Evolutionary conservation across 495 filamentous ascomycete species (phyloP).

Genomic region (Umbilicaria muhlenbergii): DNA sequence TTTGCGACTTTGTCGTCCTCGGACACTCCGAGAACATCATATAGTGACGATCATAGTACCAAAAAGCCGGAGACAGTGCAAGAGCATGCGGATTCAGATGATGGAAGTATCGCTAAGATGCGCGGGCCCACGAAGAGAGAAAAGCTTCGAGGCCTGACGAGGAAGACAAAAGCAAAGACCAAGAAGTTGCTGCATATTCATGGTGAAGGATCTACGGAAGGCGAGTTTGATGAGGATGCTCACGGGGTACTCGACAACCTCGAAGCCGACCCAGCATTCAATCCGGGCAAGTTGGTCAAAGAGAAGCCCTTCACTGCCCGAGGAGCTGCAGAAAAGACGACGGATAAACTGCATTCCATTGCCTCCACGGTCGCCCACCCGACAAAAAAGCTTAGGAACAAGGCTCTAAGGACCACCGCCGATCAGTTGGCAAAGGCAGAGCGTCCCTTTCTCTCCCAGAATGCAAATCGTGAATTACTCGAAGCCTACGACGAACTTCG

Average conservation of each 20-base stretch:
- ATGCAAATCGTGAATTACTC: constrained; percentile 23
- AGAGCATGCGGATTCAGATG: background rate
- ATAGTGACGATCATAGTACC: too few species aligned
- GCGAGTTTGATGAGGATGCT: background rate
- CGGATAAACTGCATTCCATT: constrained; percentile 8
- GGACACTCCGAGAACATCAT: too few species aligned
- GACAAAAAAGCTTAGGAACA: constrained; percentile 16
- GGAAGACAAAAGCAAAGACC: constrained; percentile 5
- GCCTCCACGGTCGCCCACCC: constrained; percentile 17
- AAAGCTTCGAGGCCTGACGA: constrained; percentile 3
- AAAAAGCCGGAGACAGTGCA: background rate
- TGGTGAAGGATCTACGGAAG: background rate
- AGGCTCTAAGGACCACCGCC: constrained; percentile 17
- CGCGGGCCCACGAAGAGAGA: background rate
- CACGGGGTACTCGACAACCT: background rate
- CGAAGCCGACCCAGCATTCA: constrained; percentile 16
- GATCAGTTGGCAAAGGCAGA: constrained; percentile 18
- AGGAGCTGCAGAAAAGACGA: constrained; percentile 4
- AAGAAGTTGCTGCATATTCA: constrained; percentile 6
- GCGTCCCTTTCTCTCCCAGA: constrained; percentile 20
- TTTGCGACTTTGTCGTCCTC: too few species aligned
- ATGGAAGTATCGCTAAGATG: constrained; percentile 1
- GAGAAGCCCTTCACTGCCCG: constrained; percentile 2
- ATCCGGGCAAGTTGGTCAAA: constrained; percentile 6
- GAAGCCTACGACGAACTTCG: constrained; percentile 21